Evolutionary conservation across 768 basidiomycete species (phyloP).

Genomic region (Naganishia antarctica): DNA sequence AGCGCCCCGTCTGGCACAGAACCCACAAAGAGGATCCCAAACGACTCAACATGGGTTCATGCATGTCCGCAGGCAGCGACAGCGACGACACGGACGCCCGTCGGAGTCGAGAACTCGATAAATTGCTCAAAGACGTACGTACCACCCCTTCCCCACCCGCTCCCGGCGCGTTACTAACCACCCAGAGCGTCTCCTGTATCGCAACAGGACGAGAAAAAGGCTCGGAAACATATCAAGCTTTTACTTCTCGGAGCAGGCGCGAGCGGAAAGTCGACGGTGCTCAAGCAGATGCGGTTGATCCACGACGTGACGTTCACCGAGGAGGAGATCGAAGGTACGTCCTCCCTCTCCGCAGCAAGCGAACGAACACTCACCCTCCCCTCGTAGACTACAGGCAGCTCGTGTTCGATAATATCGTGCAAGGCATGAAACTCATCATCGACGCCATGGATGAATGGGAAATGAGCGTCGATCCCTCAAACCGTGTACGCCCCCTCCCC

Average conservation of each 20-base stretch:
- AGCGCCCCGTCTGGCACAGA: too few species aligned
- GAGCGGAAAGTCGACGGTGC: constrained; percentile 85
- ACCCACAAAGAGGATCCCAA: too few species aligned
- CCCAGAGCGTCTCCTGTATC: too few species aligned
- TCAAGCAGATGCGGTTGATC: constrained; percentile 98
- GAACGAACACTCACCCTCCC: too few species aligned
- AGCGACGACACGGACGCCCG: constrained; percentile 62
- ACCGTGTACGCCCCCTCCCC: constrained; percentile 47
- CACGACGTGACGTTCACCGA: constrained; percentile 77
- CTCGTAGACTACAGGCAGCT: constrained; percentile 60
- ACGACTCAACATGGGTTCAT: constrained; percentile 62
- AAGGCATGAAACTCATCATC: constrained; percentile 74
- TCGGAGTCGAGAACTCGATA: constrained; percentile 61
- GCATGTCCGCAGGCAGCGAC: constrained; percentile 60
- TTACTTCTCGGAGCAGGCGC: constrained; percentile 88
- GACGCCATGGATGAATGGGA: constrained; percentile 88
- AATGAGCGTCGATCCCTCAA: constrained; percentile 64
- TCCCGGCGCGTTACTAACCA: too few species aligned
- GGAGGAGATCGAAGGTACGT: constrained; percentile 67
- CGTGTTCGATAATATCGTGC: constrained; percentile 84
- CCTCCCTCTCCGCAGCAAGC: not conserved
- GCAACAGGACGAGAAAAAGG: constrained; percentile 64
- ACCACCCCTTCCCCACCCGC: not conserved
- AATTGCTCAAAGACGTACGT: constrained; percentile 55
- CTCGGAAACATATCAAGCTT: constrained; percentile 62